Conservation (phyloP, 495 filamentous ascomycete species). For the Tuber umbilicatum region DNA sequence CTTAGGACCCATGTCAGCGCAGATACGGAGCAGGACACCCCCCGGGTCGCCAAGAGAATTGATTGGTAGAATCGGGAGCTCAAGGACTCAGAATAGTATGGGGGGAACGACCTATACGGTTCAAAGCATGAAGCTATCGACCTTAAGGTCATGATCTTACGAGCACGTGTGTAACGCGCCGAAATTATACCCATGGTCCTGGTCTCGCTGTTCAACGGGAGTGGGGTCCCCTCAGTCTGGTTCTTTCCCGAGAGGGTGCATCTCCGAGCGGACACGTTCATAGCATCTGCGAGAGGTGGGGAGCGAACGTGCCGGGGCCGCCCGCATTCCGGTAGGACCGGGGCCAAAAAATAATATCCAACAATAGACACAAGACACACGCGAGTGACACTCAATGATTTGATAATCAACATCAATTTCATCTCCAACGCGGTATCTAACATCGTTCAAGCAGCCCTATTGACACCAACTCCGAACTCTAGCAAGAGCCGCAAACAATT, state of each 20-base stretch:
- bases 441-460: background rate
- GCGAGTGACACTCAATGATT: background rate
- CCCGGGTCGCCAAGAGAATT: background rate
- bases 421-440: background rate
- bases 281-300: background rate
- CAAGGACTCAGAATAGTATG: background rate
- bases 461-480: background rate
- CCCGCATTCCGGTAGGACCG: background rate
- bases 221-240: background rate
- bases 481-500: background rate
- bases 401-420: background rate
- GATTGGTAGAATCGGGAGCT: background rate
- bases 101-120: background rate
- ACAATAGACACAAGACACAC: background rate
- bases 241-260: background rate
- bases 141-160: background rate
- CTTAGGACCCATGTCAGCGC: too few relatives aligned
- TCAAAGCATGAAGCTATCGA: background rate
- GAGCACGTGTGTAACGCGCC: background rate
- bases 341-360: background rate
- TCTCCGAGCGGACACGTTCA: background rate
- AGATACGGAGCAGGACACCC: background rate
- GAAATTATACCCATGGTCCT: background rate
- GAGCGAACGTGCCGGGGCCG: background rate
- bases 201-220: background rate